These are phyloP conservation scores for Furcasterigmium furcatum DNA, from an alignment of 2,329 filamentous ascomycete species.

Conservation along the genomic window DNA sequence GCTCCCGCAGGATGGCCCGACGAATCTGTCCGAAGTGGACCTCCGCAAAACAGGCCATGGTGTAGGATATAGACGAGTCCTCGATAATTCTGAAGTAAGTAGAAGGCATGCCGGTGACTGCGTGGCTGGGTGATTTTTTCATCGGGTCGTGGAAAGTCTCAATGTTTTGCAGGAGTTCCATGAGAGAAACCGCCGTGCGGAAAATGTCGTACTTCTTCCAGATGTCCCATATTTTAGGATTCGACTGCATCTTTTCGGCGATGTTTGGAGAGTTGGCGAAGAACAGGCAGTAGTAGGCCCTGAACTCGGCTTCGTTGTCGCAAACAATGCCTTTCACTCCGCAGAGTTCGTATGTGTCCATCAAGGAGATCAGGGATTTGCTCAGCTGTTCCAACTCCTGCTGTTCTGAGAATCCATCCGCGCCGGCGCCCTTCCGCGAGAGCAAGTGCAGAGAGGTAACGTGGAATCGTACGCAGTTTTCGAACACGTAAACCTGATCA, in stretches of 20 bases:
- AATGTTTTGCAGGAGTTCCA: conserved; percentile 58
- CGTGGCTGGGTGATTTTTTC: conserved; percentile 43
- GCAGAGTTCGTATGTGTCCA: conserved; percentile 65
- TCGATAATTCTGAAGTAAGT: conserved; percentile 60
- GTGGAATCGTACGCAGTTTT: conserved; percentile 65
- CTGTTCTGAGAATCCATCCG: conserved; percentile 61
- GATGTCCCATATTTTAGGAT: conserved; percentile 49
- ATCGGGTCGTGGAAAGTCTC: conserved; percentile 56
- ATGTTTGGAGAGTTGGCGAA: conserved; percentile 58
- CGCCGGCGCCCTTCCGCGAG: conserved; percentile 50
- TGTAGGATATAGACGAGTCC: conserved; percentile 57
- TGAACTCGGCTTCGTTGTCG: conserved; percentile 63
- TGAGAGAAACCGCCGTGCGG: conserved; percentile 58
- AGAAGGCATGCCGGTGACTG: conserved; percentile 45
- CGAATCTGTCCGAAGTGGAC: conserved; percentile 63
- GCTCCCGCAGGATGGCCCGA: conserved; percentile 51
- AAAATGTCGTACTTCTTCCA: conserved; percentile 55
- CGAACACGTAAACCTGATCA: conserved; percentile 60
- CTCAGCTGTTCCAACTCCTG: conserved; percentile 67
- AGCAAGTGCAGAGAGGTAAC: conserved; percentile 62
- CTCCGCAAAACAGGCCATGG: conserved; percentile 67
- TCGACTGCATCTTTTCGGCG: conserved; percentile 46
- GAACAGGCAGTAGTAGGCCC: conserved; percentile 62
- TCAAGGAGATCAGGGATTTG: conserved; percentile 62
- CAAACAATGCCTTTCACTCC: conserved; percentile 54